These are phyloP conservation scores for Pichia occidentalis DNA, from an alignment of 805 yeast genomes.

Conservation along the genomic window DNA sequence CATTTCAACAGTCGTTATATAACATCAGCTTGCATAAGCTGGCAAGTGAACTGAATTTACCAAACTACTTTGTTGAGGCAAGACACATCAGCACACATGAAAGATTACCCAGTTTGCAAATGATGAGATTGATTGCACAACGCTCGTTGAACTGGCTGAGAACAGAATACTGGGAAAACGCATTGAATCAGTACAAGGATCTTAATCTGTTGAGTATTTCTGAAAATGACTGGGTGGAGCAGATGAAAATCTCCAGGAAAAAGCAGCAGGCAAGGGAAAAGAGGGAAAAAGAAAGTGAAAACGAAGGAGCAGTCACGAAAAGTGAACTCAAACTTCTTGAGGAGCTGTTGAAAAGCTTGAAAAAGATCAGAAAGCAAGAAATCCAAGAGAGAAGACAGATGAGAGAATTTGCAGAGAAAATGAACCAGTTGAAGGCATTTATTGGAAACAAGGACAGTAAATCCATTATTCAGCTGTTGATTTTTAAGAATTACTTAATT, in stretches of 20 bases:
- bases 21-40: conserved; percentile 75
- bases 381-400: conserved; percentile 34
- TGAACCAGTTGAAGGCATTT: conserved; percentile 1
- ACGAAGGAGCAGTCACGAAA: neutral
- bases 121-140: conserved; percentile 53
- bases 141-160: conserved; percentile 73
- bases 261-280: conserved; percentile 18
- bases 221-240: conserved; percentile 1
- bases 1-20: conserved; percentile 67
- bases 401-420: conserved; percentile 30
- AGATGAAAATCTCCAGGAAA: neutral
- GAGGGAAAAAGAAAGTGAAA: conserved; percentile 19
- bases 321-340: no score
- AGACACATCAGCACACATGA: conserved; percentile 93
- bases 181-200: conserved; percentile 17
- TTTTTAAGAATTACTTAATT: conserved; percentile 30
- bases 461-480: conserved; percentile 23
- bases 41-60: conserved; percentile 64
- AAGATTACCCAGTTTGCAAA: conserved; percentile 59
- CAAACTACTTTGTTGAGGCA: conserved; percentile 79
- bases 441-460: conserved; percentile 6
- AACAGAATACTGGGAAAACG: conserved; percentile 61
- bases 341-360: conserved; percentile 18
- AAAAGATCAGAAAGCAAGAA: conserved; percentile 43
- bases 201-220: neutral